phyloP scores from a whole-genome alignment of 129 eudicot species.

The Ambrosia trifida region DNA sequence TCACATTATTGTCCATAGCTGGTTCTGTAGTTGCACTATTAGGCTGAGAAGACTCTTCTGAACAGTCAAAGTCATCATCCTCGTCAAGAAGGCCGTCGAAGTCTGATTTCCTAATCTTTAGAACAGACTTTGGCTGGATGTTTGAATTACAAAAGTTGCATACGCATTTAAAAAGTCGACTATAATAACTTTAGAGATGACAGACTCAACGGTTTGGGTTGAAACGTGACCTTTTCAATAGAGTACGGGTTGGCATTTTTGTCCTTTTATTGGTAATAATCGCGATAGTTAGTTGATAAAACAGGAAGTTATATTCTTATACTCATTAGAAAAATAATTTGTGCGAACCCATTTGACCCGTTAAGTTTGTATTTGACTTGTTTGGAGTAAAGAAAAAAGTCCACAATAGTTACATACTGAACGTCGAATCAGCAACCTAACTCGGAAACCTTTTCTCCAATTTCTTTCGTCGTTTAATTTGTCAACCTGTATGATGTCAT shows the following conservation, averaged over 20 bases:
- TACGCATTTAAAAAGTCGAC: neutral
- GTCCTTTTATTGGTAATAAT: neutral
- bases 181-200: conserved; percentile 2
- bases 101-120: conserved; percentile 64
- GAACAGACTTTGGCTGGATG: conserved; percentile 85
- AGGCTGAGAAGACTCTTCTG: conserved; percentile 43
- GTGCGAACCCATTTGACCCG: too few species aligned
- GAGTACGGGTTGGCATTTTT: neutral
- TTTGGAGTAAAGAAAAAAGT: too few species aligned
- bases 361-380: too few species aligned
- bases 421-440: conserved; percentile 72
- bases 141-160: conserved; percentile 12
- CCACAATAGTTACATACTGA: conserved; percentile 50
- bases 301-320: too few species aligned
- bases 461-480: conserved; percentile 82
- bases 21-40: conserved; percentile 43
- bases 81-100: conserved; percentile 69
- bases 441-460: conserved; percentile 94
- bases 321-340: too few species aligned
- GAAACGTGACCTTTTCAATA: conserved; percentile 1
- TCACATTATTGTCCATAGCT: conserved; percentile 42
- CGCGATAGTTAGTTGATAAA: neutral
- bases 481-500: conserved; percentile 48
- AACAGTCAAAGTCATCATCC: conserved; percentile 41
- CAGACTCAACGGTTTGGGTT: neutral